phyloP scores from a whole-genome alignment of 805 yeast genomes.

The Myxozyma mucilagina region DNA sequence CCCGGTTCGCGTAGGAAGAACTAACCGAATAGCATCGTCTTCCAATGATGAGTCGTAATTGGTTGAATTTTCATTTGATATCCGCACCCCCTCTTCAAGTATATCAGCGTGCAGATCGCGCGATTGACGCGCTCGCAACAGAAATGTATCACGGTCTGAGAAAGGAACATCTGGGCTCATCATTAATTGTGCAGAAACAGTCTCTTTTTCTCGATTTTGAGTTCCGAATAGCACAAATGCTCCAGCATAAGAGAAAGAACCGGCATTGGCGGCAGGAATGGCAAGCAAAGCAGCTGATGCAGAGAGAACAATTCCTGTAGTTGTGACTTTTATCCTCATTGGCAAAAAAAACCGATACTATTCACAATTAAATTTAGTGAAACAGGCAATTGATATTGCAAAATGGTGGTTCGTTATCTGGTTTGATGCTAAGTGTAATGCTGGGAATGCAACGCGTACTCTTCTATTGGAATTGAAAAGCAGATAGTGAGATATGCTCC shows the following conservation, averaged over 20 bases:
- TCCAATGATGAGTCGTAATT: neutral
- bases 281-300: neutral
- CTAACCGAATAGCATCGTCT: neutral
- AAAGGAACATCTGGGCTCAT: neutral
- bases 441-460: too few species aligned
- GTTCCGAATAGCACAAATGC: conserved; percentile 3
- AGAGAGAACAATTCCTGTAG: neutral
- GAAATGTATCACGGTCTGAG: neutral
- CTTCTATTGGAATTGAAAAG: too few species aligned
- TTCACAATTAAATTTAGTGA: too few species aligned
- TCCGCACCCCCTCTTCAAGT: neutral
- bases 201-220: conserved; percentile 6
- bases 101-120: too few species aligned
- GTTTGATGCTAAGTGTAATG: too few species aligned
- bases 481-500: too few species aligned
- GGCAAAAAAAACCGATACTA: neutral
- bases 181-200: neutral
- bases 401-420: too few species aligned
- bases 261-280: conserved; percentile 1
- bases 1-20: conserved; percentile 15
- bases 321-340: neutral
- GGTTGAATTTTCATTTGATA: neutral
- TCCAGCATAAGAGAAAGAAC: neutral
- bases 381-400: too few species aligned
- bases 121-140: neutral